Evolutionary conservation across 164 flowering plant genomes (phyloP).

Genomic region (Warburgia ugandensis): DNA sequence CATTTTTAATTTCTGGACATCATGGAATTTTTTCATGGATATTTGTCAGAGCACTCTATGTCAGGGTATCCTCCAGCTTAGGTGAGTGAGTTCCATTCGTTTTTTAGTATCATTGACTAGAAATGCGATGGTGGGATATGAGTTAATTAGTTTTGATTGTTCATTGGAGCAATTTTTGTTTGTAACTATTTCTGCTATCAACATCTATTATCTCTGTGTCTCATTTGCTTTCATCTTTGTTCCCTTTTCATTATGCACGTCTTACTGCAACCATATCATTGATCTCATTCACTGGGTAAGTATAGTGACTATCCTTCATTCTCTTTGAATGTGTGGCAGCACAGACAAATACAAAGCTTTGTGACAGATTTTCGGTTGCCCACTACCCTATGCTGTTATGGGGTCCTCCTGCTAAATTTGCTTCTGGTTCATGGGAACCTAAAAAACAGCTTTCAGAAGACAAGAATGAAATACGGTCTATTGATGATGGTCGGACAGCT

Average conservation of each 20-base stretch:
- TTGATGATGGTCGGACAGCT: conserved; percentile 77
- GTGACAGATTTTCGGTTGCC: conserved; percentile 75
- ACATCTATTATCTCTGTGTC: no score
- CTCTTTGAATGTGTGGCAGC: conserved; percentile 59
- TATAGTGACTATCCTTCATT: conserved; percentile 24
- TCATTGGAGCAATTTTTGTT: no score
- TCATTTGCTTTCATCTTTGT: not conserved
- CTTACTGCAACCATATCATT: not conserved
- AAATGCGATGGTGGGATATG: no score
- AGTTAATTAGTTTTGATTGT: no score
- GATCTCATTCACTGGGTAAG: not conserved
- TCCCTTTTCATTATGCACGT: not conserved
- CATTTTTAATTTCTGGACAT: no score
- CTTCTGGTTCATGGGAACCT: conserved; percentile 52
- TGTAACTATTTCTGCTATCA: no score
- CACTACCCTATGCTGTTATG: conserved; percentile 92
- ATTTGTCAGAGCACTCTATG: no score
- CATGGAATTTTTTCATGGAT: no score
- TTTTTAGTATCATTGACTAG: no score
- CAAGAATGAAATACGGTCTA: conserved; percentile 45
- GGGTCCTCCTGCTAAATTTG: conserved; percentile 77
- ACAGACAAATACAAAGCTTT: conserved; percentile 86
- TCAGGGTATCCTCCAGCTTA: no score
- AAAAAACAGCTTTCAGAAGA: conserved; percentile 31
- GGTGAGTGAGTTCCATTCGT: no score